Percentiles rank a stretch among this genome's conserved stretches.
These are phyloP conservation scores for Chloromonas sp. DNA, from an alignment of 163 green algal genomes.

Conservation along the genomic window DNA sequence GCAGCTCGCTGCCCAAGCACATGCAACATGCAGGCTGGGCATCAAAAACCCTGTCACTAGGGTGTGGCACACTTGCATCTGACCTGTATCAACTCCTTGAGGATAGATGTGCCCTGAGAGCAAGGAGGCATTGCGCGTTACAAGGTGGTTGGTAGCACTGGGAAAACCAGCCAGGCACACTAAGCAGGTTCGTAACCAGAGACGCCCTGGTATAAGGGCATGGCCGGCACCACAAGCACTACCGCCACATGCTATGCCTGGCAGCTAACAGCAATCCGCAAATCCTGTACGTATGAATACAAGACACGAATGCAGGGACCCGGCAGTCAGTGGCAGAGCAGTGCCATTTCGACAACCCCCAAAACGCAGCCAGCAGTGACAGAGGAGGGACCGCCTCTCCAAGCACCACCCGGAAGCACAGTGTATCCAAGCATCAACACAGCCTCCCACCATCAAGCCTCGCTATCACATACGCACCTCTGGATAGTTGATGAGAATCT, in stretches of 20 bases:
- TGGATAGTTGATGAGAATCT: slow-evolving; percentile 2
- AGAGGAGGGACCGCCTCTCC: background rate
- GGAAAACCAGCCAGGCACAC: too few relatives aligned
- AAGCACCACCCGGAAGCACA: background rate
- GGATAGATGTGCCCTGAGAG: slow-evolving; percentile 54
- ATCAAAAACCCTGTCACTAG: background rate
- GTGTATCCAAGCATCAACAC: background rate
- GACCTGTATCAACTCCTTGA: slow-evolving; percentile 71
- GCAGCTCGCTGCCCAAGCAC: background rate
- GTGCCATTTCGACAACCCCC: background rate
- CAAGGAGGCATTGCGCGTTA: background rate
- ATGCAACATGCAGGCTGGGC: background rate
- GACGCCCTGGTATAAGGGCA: too few relatives aligned
- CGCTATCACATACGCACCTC: background rate
- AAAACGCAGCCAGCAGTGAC: background rate
- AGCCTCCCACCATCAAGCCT: background rate
- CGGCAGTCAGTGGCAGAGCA: background rate
- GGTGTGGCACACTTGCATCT: background rate
- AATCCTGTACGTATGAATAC: background rate
- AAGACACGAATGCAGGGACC: background rate
- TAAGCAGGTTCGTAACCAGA: too few relatives aligned
- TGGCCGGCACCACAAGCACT: too few relatives aligned
- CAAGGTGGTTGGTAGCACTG: too few relatives aligned
- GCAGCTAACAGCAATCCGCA: too few relatives aligned
- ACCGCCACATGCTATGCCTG: too few relatives aligned